Conservation (phyloP, 1,284 basidiomycete species). For the Salmacisia buchloeana region DNA sequence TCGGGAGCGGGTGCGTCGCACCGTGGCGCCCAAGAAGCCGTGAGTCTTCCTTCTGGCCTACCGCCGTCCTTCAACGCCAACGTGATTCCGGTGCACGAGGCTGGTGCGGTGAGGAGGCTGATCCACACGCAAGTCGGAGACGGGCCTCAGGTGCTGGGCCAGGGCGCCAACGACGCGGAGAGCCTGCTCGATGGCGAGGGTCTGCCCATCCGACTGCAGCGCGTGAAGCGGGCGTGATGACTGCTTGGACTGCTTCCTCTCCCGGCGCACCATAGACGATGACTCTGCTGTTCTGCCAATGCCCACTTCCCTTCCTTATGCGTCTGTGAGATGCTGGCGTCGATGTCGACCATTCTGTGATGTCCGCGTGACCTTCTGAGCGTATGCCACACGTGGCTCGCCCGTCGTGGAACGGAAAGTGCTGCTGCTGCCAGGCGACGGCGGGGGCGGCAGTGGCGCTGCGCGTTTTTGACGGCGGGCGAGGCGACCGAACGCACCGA, state of each 20-base stretch:
- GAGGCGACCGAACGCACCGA: too few species aligned
- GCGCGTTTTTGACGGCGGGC: too few species aligned
- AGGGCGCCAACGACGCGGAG: constrained; percentile 15
- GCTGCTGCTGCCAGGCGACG: too few species aligned
- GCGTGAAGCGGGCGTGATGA: constrained; percentile 30
- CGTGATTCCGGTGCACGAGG: constrained; percentile 44
- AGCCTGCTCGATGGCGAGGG: constrained; percentile 22
- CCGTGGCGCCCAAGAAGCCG: constrained; percentile 30
- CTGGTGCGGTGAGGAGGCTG: constrained; percentile 42
- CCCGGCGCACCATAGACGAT: neutral
- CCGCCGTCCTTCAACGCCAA: constrained; percentile 36
- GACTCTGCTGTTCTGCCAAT: neutral
- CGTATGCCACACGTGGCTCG: too few species aligned
- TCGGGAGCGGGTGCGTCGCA: constrained; percentile 38
- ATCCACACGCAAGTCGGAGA: constrained; percentile 50
- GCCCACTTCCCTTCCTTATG: too few species aligned
- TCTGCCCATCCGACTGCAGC: constrained; percentile 37
- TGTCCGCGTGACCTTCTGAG: too few species aligned
- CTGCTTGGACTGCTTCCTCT: neutral
- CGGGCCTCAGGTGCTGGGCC: constrained; percentile 43
- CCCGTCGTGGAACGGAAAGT: too few species aligned
- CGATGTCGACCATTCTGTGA: too few species aligned
- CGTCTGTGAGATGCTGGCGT: too few species aligned
- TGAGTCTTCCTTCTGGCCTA: constrained; percentile 27
- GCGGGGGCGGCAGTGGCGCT: too few species aligned